Base-by-base conservation (phyloP, 1,284 basidiomycete species). In the Peniophora sp. region DNA sequence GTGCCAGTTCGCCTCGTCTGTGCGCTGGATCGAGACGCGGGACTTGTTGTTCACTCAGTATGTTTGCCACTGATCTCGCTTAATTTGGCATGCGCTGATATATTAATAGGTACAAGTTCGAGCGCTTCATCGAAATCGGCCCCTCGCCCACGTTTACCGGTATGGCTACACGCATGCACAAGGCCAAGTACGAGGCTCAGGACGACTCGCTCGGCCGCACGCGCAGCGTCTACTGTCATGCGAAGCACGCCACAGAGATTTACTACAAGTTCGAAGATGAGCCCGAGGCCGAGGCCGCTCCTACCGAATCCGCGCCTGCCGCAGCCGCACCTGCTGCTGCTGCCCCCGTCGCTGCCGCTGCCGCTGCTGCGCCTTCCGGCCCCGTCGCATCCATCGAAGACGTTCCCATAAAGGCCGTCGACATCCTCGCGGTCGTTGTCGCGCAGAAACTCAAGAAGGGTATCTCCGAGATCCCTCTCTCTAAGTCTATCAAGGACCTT, bases 21-120 rank as follows among this genome's bases (percentile, higher is more conserved):
- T 99, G 23, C 86, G 94, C 51, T 98, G 96, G 96, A 99, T 99
- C 63, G 91, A 98, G 73, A 99, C 96, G 0, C 96, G 98, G 65
- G 96, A 99, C 62, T 81, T 92, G 45, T 79, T 99, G 54, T 99
- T 99, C 74, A 81, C 5, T 6, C 27, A 32, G 27, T 32, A 32
- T 32, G 27, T 32, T 32, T 12, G 5, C 5, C 27, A 6, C 27
- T 32, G 12, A 6, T 32, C 5, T 12, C 5, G 5, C 27, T 32
- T 32, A 32, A 5, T 5, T 32, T 5, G 5, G 12, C 27, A 6
- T 12, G 27, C 12, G 5, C 27, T 32, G 6, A 32, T 12, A 12
- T 6, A 12, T 5, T 12, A 6, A 74, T 5, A 72, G 84, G n/a
- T 97, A 85, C 75, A 76, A 80, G 54, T 97, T 97, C 61, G 95